Percentiles rank a stretch among this genome's conserved stretches.
phyloP scores from a whole-genome alignment of 345 rosid species.

The Salix koriyanagi region DNA sequence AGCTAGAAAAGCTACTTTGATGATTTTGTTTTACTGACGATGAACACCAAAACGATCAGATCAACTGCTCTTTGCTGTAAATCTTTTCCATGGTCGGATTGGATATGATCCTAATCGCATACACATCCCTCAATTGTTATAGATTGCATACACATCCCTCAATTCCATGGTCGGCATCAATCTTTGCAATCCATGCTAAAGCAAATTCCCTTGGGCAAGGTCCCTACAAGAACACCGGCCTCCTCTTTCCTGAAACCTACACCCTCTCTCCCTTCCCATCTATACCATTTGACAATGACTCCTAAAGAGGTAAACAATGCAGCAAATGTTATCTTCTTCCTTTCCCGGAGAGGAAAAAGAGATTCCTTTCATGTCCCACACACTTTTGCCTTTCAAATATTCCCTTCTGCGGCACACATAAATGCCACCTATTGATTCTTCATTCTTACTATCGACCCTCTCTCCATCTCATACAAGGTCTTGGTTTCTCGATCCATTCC shows the following conservation, averaged over 20 bases:
- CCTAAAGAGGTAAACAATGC: conserved; percentile 7
- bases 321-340: conserved; percentile 3
- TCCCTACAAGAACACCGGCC: conserved; percentile 9
- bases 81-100: conserved; percentile 30
- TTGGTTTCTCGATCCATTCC: conserved; percentile 16
- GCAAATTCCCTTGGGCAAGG: conserved; percentile 33
- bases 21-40: conserved; percentile 8
- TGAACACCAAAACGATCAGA: background rate
- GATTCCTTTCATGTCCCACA: conserved; percentile 72
- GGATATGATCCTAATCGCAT: conserved; percentile 24
- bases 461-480: conserved; percentile 15
- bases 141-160: background rate
- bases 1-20: conserved; percentile 20
- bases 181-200: conserved; percentile 19
- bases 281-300: conserved; percentile 26
- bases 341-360: conserved; percentile 17
- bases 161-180: conserved; percentile 7
- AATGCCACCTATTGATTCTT: conserved; percentile 47
- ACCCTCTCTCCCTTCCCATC: background rate
- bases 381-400: conserved; percentile 48
- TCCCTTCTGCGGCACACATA: conserved; percentile 38
- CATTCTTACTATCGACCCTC: conserved; percentile 25
- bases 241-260: conserved; percentile 2
- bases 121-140: conserved; percentile 4
- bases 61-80: conserved; percentile 1